Base-by-base conservation (phyloP, 2,329 filamentous ascomycete genomes). In the Colletotrichum australisinense region DNA sequence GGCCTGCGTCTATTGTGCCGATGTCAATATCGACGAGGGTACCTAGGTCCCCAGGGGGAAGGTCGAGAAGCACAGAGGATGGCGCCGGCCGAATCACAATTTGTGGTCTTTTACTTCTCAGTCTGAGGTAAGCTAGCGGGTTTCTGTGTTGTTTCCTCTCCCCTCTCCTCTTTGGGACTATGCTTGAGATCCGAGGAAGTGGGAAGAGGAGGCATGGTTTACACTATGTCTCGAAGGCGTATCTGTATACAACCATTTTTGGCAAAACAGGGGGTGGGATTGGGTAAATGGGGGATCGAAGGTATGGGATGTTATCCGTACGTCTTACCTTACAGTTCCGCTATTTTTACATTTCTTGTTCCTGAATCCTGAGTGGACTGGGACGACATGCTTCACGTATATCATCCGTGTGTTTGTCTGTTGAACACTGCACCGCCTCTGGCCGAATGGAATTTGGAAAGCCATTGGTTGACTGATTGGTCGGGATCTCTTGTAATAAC, bases 1-100 rank as follows among this genome's bases (percentile, higher is more conserved):
- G 66, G 66, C 70, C 69, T 64, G 70, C 28, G 28, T 57, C 30
- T 22, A n/a, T 58, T 42, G 12, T 16, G 30, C 35, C 30, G 30
- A 38, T 16, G 46, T 19, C 28, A 35, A 35, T 22, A 26, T 53
- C 26, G 35, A 38, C n/a, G 62, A 53, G 28, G n/a, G 62, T 14
- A 22, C 26, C 2, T 35, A 35, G 32, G 4, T 35, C 32, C 32
- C 32, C 9, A 12, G 32, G 11, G 32, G 32, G 32, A 35, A 35
- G 32, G 11, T 35, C 9, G 32, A 35, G 32, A 5, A 35, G 11
- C 32, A 35, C 32, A 35, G 32, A 35, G 32, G 32, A 35, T 35
- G 32, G 32, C 4, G 32, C 11, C 32, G 9, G 32, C 32, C 46
- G 12, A 53, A 38, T 49, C 28, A 16, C n/a, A 7, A 1, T 11